Percentiles rank a stretch among this genome's conserved stretches.
Conservation (phyloP, 179 eudicot genomes). For the Pouteria campechiana region DNA sequence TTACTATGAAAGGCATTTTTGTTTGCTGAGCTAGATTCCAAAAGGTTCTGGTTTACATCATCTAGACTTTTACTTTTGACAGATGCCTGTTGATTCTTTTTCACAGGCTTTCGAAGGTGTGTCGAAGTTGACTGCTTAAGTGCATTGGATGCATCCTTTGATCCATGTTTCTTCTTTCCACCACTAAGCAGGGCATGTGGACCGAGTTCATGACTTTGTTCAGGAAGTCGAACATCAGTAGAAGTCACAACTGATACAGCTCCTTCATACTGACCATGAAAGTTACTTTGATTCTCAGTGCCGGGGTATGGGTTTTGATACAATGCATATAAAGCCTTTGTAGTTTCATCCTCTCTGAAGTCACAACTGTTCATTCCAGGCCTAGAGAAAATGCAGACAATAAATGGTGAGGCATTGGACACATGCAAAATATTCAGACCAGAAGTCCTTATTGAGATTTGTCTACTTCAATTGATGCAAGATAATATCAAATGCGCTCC, state of each 20-base stretch:
- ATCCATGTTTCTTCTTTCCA: constrained; percentile 30
- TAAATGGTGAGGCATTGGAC: too few species aligned
- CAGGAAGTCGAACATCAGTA: constrained; percentile 19
- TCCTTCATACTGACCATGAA: constrained; percentile 24
- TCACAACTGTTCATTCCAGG: constrained; percentile 83
- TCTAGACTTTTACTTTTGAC: constrained; percentile 27
- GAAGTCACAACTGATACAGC: constrained; percentile 14
- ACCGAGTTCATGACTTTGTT: constrained; percentile 10
- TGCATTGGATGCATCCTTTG: constrained; percentile 35
- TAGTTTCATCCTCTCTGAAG: constrained; percentile 67
- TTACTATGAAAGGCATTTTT: constrained; percentile 27
- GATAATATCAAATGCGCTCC: too few species aligned
- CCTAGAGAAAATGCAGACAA: constrained; percentile 45
- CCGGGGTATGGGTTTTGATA: constrained; percentile 37
- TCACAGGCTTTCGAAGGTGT: constrained; percentile 26
- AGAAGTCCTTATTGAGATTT: too few species aligned
- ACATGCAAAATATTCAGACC: too few species aligned
- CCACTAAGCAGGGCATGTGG: constrained; percentile 8
- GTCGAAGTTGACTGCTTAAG: constrained; percentile 22
- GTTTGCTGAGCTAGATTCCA: constrained; percentile 21
- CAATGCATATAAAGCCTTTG: constrained; percentile 37
- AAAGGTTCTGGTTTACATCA: constrained; percentile 18
- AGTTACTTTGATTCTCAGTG: constrained; percentile 16
- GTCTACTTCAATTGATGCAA: too few species aligned
- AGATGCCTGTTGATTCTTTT: constrained; percentile 29